A percentile compares a stretch with the other conserved stretches of the same genome.
These are phyloP conservation scores for Delitschia confertaspora DNA, from an alignment of 495 filamentous ascomycete genomes.

Conservation along the genomic window DNA sequence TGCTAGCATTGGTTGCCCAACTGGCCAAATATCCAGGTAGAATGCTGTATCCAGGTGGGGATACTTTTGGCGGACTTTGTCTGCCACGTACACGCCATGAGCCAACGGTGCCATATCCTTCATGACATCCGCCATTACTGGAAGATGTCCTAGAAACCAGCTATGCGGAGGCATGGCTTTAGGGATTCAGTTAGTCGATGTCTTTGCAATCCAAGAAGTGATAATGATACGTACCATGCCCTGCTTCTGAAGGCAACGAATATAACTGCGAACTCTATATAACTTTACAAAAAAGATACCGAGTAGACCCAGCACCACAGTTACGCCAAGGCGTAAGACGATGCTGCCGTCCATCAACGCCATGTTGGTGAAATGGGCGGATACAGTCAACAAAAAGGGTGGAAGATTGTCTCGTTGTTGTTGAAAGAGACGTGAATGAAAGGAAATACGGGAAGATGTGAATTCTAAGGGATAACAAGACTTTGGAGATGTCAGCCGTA, in stretches of 20 bases:
- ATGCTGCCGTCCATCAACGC: too few relatives aligned
- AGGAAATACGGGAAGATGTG: too few relatives aligned
- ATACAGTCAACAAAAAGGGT: too few relatives aligned
- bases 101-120: neutral
- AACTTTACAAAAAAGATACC: neutral
- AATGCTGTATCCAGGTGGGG: conserved; percentile 10
- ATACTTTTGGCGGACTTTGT: neutral
- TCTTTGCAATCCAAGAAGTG: neutral
- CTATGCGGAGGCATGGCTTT: conserved; percentile 1
- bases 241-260: neutral
- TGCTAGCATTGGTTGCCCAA: conserved; percentile 31
- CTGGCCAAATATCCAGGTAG: conserved; percentile 35
- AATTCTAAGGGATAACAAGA: too few relatives aligned
- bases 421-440: too few relatives aligned
- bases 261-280: neutral
- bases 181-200: too few relatives aligned
- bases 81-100: neutral
- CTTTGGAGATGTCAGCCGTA: too few relatives aligned
- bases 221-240: neutral
- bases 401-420: too few relatives aligned
- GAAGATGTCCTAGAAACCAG: neutral
- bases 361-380: too few relatives aligned
- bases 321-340: too few relatives aligned
- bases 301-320: too few relatives aligned
- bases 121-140: neutral